Conservation (phyloP, 1,139 yeast species). For the Yamadazyma oceani region DNA sequence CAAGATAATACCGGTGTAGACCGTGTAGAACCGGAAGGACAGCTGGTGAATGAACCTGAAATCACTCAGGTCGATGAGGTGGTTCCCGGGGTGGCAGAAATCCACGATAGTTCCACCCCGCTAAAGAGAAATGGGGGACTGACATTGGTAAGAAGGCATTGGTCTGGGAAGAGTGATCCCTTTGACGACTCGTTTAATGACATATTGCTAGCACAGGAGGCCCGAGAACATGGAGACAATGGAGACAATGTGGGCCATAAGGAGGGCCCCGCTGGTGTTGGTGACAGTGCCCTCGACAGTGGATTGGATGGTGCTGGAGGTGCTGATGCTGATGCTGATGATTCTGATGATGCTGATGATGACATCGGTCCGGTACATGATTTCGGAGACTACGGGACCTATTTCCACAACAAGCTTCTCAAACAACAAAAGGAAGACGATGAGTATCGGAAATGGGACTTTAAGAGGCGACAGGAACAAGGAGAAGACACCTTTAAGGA, state of each 20-base stretch:
- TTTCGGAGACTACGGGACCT: constrained; percentile 72
- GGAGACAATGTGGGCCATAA: constrained; percentile 11
- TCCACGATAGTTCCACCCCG: constrained; percentile 10
- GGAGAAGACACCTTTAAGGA: constrained; percentile 18
- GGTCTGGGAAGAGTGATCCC: constrained; percentile 26
- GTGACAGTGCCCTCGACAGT: no score
- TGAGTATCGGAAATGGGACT: constrained; percentile 50
- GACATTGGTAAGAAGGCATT: background rate
- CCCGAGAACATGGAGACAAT: constrained; percentile 2
- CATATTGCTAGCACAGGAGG: constrained; percentile 1
- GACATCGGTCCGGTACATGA: constrained; percentile 40
- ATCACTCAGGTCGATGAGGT: constrained; percentile 2
- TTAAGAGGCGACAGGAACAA: constrained; percentile 32
- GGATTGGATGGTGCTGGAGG: no score
- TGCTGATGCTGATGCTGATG: background rate
- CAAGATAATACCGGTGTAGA: no score
- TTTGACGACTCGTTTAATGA: constrained; percentile 42
- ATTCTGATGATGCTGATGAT: constrained; percentile 4
- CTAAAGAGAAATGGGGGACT: background rate
- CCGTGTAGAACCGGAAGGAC: background rate
- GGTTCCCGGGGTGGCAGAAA: background rate
- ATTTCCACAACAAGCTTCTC: constrained; percentile 62
- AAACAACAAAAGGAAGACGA: constrained; percentile 73
- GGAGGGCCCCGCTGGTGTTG: constrained; percentile 13
- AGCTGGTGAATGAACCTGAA: background rate